A percentile compares a stretch with the other conserved stretches of the same genome.
Conservation (phyloP, 2,329 filamentous ascomycete species). For the Calonectria pseudoreteaudii region DNA sequence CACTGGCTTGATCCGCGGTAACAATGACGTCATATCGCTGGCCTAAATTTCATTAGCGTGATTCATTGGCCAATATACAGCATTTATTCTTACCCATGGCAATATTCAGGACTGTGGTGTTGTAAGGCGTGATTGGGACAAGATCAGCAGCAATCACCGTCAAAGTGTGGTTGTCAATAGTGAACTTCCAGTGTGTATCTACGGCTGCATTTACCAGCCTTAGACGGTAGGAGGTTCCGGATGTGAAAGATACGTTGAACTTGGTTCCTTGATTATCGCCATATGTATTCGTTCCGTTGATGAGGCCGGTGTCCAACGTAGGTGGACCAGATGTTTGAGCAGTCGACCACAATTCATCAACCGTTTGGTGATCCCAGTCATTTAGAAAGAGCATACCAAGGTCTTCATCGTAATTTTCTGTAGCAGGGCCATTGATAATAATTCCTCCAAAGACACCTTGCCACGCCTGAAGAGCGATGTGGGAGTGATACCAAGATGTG, state of each 20-base stretch:
- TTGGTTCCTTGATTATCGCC: not conserved
- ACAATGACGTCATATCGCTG: not conserved
- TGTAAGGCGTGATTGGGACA: not conserved
- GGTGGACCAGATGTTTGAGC: not conserved
- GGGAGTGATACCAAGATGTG: not conserved
- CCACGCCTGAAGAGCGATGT: not conserved
- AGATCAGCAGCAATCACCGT: not conserved
- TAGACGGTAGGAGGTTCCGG: not conserved
- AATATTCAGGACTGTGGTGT: not conserved
- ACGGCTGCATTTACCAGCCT: not conserved
- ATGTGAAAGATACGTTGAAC: not conserved
- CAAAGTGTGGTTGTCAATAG: not conserved
- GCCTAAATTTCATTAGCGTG: not conserved
- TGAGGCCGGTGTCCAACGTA: not conserved
- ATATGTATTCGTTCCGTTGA: not conserved
- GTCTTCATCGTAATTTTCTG: not conserved
- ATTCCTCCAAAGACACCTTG: not conserved
- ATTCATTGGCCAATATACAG: not conserved
- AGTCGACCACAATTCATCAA: not conserved
- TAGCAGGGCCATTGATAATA: not conserved
- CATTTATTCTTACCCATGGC: not conserved
- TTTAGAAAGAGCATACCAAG: not conserved
- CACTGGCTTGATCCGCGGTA: not conserved
- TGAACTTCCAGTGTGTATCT: not conserved
- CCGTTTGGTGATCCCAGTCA: not conserved